Percentiles rank a stretch among this genome's conserved stretches.
phyloP scores from a whole-genome alignment of 306 rosid species.

The Ormosia emarginata region DNA sequence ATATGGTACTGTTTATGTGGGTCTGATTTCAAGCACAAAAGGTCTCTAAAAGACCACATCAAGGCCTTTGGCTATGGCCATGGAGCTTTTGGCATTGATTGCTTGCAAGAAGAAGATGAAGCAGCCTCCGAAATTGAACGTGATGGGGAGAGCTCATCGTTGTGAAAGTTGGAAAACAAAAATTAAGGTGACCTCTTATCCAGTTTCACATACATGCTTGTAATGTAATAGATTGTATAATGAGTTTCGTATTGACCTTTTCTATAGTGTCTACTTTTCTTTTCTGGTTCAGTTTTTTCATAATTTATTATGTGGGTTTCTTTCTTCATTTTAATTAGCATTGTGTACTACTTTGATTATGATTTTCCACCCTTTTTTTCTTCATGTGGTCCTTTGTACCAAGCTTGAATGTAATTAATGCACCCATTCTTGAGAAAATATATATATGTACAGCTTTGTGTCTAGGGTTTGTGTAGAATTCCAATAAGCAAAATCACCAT shows the following conservation, averaged over 20 bases:
- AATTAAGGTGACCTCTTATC: not conserved
- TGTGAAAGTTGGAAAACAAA: slow-evolving; percentile 10
- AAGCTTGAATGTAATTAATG: not conserved
- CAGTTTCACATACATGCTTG: not conserved
- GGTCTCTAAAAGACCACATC: slow-evolving; percentile 63
- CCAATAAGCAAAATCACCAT: not conserved
- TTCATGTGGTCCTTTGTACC: not conserved
- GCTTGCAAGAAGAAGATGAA: slow-evolving; percentile 57
- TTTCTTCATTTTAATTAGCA: not conserved
- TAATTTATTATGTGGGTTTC: not conserved
- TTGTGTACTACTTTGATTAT: not conserved
- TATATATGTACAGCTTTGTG: not conserved
- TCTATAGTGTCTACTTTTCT: not conserved
- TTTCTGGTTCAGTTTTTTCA: not conserved
- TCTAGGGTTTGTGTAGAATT: slow-evolving; percentile 18
- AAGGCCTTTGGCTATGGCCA: slow-evolving; percentile 64
- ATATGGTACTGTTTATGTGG: slow-evolving; percentile 72
- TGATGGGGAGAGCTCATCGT: slow-evolving; percentile 34
- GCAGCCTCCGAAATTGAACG: slow-evolving; percentile 48
- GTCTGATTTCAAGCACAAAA: slow-evolving; percentile 66
- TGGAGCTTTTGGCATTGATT: slow-evolving; percentile 37
- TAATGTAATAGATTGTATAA: not conserved
- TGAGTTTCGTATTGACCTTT: not conserved
- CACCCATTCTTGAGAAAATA: not conserved
- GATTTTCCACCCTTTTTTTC: not conserved